Evolutionary conservation across 2,329 filamentous ascomycete species (phyloP), one percentile per base, ranked within the genome.

Genomic region (Monosporascus sp.): DNA sequence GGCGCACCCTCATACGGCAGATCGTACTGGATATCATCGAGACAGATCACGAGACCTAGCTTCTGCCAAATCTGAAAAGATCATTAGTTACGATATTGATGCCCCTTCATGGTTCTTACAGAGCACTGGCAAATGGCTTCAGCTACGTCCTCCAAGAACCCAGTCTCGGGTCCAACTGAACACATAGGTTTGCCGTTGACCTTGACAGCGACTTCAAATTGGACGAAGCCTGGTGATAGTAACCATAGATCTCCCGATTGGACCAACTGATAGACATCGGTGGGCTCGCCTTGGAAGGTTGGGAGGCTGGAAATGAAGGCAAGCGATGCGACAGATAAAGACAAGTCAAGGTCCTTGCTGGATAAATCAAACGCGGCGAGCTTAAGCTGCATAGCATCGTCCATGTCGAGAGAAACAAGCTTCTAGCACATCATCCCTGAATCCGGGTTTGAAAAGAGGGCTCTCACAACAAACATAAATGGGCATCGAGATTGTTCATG

Each of bases 221-320:
- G 64, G 24, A 63, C 64, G 37, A 58, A 37, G 11, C 65, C 63
- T n/a, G 61, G 54, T 4, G 63, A 65, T 31, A 64, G 51, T 16
- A 67, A 52, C 65, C 65, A 67, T 19, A 67, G 11, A 24, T 62
- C 53, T 37, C 65, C 64, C 3, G 60, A 56, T 37, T 55, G 54
- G 38, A 67, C 58, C 37, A 62, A 54, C 2, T 52, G 54, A 14
- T n/a, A 50, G 37, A 66, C 46, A 9, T 62, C 52, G 5, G 60
- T 56, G 4, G 58, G 27, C 2, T 56, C 50, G 20, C 48, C 22
- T 27, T 52, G 43, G 24, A 47, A 26, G n/a, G 49, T 37, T 22
- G 60, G 57, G 11, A 56, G n/a, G 9, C 57, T 54, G 7, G 62
- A 60, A 17, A 67, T 53, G 20, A 63, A 60, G 24, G 60, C 64